phyloP scores from a whole-genome alignment of 1,139 yeast species.

The Ogataea hybrid region DNA sequence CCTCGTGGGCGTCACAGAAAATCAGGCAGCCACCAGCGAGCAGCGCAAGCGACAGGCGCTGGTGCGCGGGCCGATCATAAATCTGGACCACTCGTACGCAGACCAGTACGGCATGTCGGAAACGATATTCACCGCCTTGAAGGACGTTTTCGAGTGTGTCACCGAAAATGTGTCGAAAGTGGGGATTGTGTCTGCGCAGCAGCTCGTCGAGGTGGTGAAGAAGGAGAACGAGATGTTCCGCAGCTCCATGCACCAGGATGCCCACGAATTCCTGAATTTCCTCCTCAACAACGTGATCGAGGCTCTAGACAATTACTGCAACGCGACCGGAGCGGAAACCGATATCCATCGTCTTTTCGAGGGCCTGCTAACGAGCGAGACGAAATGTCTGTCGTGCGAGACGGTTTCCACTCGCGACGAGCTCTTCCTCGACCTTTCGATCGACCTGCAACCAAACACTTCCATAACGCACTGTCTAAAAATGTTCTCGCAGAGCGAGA shows the following conservation, averaged over 20 bases:
- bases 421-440: slow-evolving; percentile 78
- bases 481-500: slow-evolving; percentile 82
- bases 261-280: slow-evolving; percentile 92
- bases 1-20: slow-evolving; percentile 47
- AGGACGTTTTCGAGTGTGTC: slow-evolving; percentile 84
- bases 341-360: slow-evolving; percentile 70
- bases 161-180: slow-evolving; percentile 64
- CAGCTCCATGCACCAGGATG: slow-evolving; percentile 96
- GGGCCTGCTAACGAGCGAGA: slow-evolving; percentile 82
- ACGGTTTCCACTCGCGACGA: slow-evolving; percentile 84
- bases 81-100: slow-evolving; percentile 64
- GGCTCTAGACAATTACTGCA: slow-evolving; percentile 41
- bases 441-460: slow-evolving; percentile 77
- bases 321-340: slow-evolving; percentile 25
- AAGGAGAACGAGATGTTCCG: slow-evolving; percentile 81
- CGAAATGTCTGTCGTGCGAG: slow-evolving; percentile 89
- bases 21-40: slow-evolving; percentile 62
- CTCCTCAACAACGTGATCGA: slow-evolving; percentile 82
- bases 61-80: slow-evolving; percentile 78
- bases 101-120: slow-evolving; percentile 48
- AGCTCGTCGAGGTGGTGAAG: slow-evolving; percentile 71
- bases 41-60: slow-evolving; percentile 79
- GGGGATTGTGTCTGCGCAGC: slow-evolving; percentile 84
- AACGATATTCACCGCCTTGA: slow-evolving; percentile 67
- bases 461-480: slow-evolving; percentile 74